Evolutionary conservation across 495 filamentous ascomycete genomes (phyloP), one percentile per base, ranked within the genome.

Genomic region (Gamarada debralockiae): DNA sequence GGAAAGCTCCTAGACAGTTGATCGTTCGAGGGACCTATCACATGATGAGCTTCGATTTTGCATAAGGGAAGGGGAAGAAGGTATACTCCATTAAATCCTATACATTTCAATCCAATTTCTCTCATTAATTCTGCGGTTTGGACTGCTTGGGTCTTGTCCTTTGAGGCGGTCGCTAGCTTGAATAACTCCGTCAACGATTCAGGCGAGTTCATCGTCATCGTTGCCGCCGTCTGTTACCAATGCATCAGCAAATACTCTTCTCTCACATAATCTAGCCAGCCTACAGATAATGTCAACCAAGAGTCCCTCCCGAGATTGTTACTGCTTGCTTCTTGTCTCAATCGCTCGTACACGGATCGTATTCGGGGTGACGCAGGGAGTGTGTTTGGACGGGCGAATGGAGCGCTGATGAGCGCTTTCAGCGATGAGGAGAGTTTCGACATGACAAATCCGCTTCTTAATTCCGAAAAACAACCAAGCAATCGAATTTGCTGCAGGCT

Each of bases 31-130:
- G 87, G 59, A 92, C 86, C 70, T 73, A 45, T n/a, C 17, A 48
- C 25, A 29, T 29, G 27, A 29, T 47, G 3, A 15, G 43, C n/a
- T 13, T 23, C 17, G 17, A 51, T 24, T 31, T 12, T 17, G 27
- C 10, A 45, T 4, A 5, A 39, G 29, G 31, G 24, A 45, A 10
- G 13, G 21, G 17, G 17, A 27, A 24, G 21, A 31, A 24, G n/a
- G 53, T 53, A 13, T 38, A 63, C 61, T 34, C 87, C 87, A 68
- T 92, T 92, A 75, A 92, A 89, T 39, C 79, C 81, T 63, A 92
- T 90, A 67, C 86, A 90, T 65, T 92, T 92, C 37, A 92, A 74
- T 2, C 84, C 87, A 59, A 89, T 76, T 60, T 90, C 87, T 58
- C 87, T 82, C 75, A 92, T 88, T 17, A 89, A 67, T 64, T 90